These are phyloP conservation scores for Coniella lustricola DNA, from an alignment of 2,329 filamentous ascomycete genomes.

Conservation along the genomic window DNA sequence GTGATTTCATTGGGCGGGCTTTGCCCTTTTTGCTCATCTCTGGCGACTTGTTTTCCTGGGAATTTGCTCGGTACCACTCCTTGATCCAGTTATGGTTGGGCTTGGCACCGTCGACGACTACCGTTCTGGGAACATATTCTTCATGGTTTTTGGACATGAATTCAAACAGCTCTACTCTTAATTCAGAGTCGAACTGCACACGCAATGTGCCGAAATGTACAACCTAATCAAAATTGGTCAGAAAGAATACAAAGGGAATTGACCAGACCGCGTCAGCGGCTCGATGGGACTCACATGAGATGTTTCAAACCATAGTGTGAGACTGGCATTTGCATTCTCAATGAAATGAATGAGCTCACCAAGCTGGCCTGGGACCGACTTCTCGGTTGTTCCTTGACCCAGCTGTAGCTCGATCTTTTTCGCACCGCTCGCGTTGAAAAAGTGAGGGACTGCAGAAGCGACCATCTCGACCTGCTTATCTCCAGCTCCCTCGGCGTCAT, in stretches of 20 bases:
- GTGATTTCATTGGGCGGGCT: slow-evolving; percentile 51
- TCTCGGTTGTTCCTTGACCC: slow-evolving; percentile 56
- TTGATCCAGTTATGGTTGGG: slow-evolving; percentile 59
- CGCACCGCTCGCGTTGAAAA: slow-evolving; percentile 83
- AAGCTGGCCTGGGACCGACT: slow-evolving; percentile 52
- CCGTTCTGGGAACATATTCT: slow-evolving; percentile 71
- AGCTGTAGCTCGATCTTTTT: slow-evolving; percentile 79
- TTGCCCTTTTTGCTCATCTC: slow-evolving; percentile 64
- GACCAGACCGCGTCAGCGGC: no score
- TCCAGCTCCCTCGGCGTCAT: slow-evolving; percentile 7
- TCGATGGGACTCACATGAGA: slow-evolving; percentile 71
- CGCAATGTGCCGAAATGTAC: slow-evolving; percentile 57
- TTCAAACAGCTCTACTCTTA: slow-evolving; percentile 79
- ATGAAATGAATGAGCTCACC: slow-evolving; percentile 49
- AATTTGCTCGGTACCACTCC: slow-evolving; percentile 56
- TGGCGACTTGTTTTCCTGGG: slow-evolving; percentile 52
- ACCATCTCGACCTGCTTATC: slow-evolving; percentile 84
- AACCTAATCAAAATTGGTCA: slow-evolving; percentile 3
- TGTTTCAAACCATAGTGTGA: slow-evolving; percentile 85
- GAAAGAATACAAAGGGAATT: not conserved
- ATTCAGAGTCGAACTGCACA: slow-evolving; percentile 70
- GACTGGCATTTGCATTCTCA: slow-evolving; percentile 66
- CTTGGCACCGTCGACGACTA: slow-evolving; percentile 54
- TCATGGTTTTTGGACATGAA: slow-evolving; percentile 71
- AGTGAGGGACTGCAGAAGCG: slow-evolving; percentile 73